Conservation (phyloP, 2,329 filamentous ascomycete genomes). For the Amphichorda felina region DNA sequence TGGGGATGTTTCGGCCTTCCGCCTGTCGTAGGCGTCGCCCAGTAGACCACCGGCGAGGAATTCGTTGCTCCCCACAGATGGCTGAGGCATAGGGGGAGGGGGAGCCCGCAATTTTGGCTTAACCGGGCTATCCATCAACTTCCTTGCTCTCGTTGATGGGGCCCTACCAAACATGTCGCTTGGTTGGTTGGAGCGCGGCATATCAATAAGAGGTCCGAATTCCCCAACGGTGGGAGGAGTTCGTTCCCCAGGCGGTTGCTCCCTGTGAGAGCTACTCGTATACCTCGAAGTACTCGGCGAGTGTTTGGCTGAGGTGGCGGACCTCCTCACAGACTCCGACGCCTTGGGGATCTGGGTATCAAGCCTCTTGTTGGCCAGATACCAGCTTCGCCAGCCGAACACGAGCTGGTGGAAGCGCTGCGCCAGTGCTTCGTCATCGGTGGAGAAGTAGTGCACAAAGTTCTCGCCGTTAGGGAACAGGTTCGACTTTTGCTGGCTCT, state of each 20-base stretch:
- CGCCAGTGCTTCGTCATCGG: constrained; percentile 57
- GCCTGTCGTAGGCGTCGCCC: constrained; percentile 34
- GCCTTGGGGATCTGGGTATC: constrained; percentile 23
- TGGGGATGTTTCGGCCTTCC: constrained; percentile 21
- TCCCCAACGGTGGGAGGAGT: constrained; percentile 52
- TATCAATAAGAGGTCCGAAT: constrained; percentile 56
- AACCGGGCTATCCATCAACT: not conserved
- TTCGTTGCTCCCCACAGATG: constrained; percentile 15
- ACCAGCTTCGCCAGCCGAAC: constrained; percentile 85
- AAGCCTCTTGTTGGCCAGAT: constrained; percentile 61
- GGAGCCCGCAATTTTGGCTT: not conserved
- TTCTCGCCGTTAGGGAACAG: constrained; percentile 75
- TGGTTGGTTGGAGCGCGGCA: constrained; percentile 43
- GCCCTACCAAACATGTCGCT: constrained; percentile 37
- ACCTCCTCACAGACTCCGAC: constrained; percentile 7
- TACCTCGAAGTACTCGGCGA: constrained; percentile 8
- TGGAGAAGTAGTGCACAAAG: constrained; percentile 86
- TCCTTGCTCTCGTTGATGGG: constrained; percentile 10
- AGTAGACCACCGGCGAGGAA: constrained; percentile 42
- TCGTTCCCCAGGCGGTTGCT: constrained; percentile 24
- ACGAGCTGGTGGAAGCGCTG: constrained; percentile 59
- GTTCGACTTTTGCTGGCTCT: constrained; percentile 79
- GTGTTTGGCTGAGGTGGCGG: constrained; percentile 12
- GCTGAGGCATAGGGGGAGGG: constrained; percentile 3
- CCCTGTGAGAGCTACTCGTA: constrained; percentile 12